Percentiles rank a stretch among this genome's conserved stretches.
Conservation (phyloP, 345 rosid genomes). For the Heritiera fomes region DNA sequence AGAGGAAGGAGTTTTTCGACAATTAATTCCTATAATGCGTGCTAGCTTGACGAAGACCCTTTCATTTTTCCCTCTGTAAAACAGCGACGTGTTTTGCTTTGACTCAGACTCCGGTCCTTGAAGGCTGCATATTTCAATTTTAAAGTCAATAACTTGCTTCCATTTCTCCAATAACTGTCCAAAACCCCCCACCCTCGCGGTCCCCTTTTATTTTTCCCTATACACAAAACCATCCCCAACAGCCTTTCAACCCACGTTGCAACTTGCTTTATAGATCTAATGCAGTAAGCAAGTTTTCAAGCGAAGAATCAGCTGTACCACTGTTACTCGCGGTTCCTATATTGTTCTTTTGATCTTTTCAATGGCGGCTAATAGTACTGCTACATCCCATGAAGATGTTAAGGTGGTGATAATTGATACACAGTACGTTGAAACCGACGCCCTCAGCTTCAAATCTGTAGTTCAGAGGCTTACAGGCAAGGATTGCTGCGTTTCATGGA, state of each 20-base stretch:
- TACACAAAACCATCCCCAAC: neutral
- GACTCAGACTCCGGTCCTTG: slow-evolving; percentile 9
- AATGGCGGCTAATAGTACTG: neutral
- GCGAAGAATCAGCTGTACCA: neutral
- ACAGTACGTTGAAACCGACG: slow-evolving; percentile 51
- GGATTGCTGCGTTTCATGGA: slow-evolving; percentile 36
- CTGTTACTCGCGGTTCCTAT: neutral
- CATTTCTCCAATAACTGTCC: neutral
- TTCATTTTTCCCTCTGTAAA: neutral
- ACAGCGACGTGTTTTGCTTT: neutral
- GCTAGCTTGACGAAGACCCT: slow-evolving; percentile 2
- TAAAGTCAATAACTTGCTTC: neutral
- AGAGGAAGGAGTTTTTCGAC: neutral
- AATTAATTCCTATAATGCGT: neutral
- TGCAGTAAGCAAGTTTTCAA: neutral
- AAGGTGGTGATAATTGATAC: slow-evolving; percentile 60
- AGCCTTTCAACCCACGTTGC: neutral
- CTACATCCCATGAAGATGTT: slow-evolving; percentile 22
- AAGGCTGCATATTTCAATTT: neutral
- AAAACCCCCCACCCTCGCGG: neutral
- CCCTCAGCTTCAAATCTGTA: slow-evolving; percentile 58
- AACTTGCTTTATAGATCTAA: neutral
- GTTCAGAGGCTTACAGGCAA: slow-evolving; percentile 73
- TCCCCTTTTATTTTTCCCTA: neutral
- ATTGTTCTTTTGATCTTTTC: neutral